Evolutionary conservation across 139 green algal species (phyloP).

Genomic region (Penium margaritaceum): DNA sequence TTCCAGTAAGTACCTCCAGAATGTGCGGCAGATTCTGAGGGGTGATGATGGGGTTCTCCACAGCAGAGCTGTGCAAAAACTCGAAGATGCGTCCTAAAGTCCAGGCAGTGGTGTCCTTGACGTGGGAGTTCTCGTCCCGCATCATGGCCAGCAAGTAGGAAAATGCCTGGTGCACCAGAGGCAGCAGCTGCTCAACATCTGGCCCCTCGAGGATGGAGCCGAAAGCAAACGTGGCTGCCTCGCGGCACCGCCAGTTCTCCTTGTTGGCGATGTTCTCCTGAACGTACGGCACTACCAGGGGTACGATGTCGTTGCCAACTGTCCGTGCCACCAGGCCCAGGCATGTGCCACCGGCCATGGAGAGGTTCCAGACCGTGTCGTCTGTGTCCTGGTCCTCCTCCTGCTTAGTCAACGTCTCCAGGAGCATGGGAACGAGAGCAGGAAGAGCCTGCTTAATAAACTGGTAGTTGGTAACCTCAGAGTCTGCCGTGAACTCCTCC

Average conservation of each 20-base stretch:
- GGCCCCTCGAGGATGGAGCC: conserved; percentile 91
- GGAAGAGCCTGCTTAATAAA: conserved; percentile 77
- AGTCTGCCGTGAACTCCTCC: conserved; percentile 58
- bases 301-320: conserved; percentile 70
- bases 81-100: conserved; percentile 89
- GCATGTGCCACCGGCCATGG: conserved; percentile 82
- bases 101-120: conserved; percentile 92
- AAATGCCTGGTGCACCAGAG: conserved; percentile 66
- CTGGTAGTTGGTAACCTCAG: conserved; percentile 59
- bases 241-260: conserved; percentile 80
- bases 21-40: conserved; percentile 45
- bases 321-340: conserved; percentile 71
- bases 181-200: conserved; percentile 51
- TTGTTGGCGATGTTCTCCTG: conserved; percentile 74
- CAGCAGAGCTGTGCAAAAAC: conserved; percentile 68
- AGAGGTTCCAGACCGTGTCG: conserved; percentile 81
- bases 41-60: conserved; percentile 44
- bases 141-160: conserved; percentile 50
- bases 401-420: conserved; percentile 93
- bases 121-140: conserved; percentile 69
- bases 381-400: conserved; percentile 81
- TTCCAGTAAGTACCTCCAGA: conserved; percentile 58
- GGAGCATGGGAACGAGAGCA: conserved; percentile 79
- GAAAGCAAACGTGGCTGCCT: conserved; percentile 93
- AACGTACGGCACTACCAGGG: conserved; percentile 76